A percentile compares a stretch with the other conserved stretches of the same genome.
Evolutionary conservation across 805 yeast species (phyloP).

Genomic region (Candida alai): DNA sequence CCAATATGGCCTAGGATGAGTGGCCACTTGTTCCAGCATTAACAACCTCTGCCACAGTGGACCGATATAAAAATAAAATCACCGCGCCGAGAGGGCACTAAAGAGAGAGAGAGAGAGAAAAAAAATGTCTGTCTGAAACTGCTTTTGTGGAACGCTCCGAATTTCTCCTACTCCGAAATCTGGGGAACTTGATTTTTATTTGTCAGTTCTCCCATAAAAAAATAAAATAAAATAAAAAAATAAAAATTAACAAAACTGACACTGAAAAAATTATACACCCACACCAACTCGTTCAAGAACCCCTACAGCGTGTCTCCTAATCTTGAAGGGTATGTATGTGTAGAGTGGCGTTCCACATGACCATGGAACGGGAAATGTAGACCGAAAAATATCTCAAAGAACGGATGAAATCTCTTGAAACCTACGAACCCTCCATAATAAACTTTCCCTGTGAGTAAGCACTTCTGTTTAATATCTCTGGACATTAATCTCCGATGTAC

Average conservation of each 20-base stretch:
- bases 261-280: constrained; percentile 1
- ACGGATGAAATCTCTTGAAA: not conserved
- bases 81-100: not conserved
- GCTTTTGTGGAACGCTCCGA: not conserved
- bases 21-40: no score
- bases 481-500: constrained; percentile 1
- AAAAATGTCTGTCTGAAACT: constrained; percentile 3
- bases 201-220: constrained; percentile 1
- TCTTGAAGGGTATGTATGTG: not conserved
- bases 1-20: no score
- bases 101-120: not conserved
- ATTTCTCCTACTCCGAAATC: constrained; percentile 5
- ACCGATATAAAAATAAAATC: not conserved
- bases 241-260: not conserved
- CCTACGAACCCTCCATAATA: no score
- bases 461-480: not conserved
- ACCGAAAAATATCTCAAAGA: not conserved
- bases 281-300: not conserved
- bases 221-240: not conserved
- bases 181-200: constrained; percentile 5
- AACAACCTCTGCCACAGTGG: not conserved
- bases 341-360: not conserved
- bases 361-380: not conserved
- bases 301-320: not conserved
- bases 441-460: not conserved